Evolutionary conservation across 2,329 filamentous ascomycete genomes (phyloP), one percentile per base, ranked within the genome.

Genomic region (Lizonia empirigonia): DNA sequence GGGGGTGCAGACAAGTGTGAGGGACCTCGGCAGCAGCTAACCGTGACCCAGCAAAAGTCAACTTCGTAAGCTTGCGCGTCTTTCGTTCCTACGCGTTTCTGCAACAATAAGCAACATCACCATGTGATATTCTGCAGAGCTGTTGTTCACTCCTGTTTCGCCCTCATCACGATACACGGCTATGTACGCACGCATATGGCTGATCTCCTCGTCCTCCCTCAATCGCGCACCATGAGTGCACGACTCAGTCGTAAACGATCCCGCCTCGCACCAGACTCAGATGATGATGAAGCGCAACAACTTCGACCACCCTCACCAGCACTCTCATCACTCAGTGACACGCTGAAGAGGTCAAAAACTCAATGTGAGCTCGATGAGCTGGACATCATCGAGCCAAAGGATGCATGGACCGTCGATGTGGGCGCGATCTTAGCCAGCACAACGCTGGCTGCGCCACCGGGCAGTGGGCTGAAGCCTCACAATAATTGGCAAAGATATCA

Each of bases 301-400:
- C 49, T 53, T 6, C 59, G 61, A 30, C 56, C 59, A 34, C 60
- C 60, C 19, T 64, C 64, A 26, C 62, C 62, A 1, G 53, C 60
- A 3, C 52, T 56, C 2, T 59, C 62, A 8, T 36, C 55, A 4
- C 35, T 57, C 16, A 59, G 58, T 44, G 65, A 71, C 40, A 49
- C 62, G 2, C 36, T 73, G 44, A 74, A 74, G 55, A 61, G 65
- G 27, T 68, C 69, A n/a, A 67, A 58, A 39, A 73, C 70, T 2
- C 63, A 69, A 39, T 64, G 64, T 41, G 72, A 73, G 15, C 44
- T 74, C 35, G 72, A 74, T 27, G 68, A 68, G 48, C 53, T 74
- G 37, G 62, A 62, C 18, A 58, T 73, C 1, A 58, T 71, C 9
- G 42, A 53, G 3, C 53, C 58, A 1, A 55, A 57, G 7, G 62